phyloP scores from a whole-genome alignment of 768 basidiomycete species.

The Termitomyces sp. region DNA sequence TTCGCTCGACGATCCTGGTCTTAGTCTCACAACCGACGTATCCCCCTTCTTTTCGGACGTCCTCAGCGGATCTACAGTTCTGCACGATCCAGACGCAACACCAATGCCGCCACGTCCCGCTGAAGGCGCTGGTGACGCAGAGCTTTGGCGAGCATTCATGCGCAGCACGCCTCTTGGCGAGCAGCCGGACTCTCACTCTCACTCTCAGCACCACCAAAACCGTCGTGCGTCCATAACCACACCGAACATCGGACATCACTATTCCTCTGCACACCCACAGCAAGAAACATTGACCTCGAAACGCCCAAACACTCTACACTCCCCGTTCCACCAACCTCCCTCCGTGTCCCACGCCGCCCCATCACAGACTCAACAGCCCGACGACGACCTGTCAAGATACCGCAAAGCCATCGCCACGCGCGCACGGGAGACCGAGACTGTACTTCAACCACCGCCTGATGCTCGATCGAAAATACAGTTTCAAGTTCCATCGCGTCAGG shows the following conservation, averaged over 20 bases:
- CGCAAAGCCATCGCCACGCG: background rate
- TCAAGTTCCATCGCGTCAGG: no score
- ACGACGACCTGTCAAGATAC: slow-evolving; percentile 2
- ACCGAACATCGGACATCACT: no score
- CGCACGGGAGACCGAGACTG: background rate
- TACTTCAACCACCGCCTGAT: background rate
- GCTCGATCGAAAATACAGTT: background rate
- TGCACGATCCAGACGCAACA: slow-evolving; percentile 13
- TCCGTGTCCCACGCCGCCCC: background rate
- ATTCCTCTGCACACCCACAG: background rate
- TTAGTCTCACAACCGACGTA: slow-evolving; percentile 47
- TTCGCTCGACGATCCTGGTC: slow-evolving; percentile 71
- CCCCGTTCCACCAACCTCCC: background rate
- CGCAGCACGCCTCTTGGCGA: background rate
- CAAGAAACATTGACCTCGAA: no score
- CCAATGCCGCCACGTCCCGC: slow-evolving; percentile 21
- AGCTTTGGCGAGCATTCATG: slow-evolving; percentile 7
- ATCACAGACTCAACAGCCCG: background rate
- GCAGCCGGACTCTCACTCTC: no score
- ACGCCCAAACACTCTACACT: background rate
- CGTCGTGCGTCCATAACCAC: background rate
- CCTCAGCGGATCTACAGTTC: slow-evolving; percentile 12
- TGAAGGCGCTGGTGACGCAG: background rate
- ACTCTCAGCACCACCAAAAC: no score
- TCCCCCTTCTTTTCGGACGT: slow-evolving; percentile 3